phyloP scores from a whole-genome alignment of 257 asterid species.

The Cynanchum wilfordii region DNA sequence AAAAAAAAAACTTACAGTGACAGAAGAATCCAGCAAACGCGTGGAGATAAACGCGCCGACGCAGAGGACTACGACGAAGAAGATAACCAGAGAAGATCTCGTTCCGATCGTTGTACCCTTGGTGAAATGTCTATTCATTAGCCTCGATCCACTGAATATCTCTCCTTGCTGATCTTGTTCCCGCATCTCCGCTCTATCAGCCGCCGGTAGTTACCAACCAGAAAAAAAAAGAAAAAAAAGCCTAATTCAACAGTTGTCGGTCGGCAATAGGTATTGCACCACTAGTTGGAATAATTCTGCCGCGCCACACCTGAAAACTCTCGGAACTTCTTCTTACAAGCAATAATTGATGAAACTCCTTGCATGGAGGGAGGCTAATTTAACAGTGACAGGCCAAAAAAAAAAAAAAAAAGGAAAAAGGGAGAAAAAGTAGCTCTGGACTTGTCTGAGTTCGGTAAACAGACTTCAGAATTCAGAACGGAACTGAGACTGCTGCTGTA shows the following conservation, averaged over 20 bases:
- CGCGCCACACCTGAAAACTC: background rate
- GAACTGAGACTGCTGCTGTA: background rate
- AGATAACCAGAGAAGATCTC: conserved; percentile 42
- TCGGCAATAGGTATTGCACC: background rate
- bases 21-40: conserved; percentile 57
- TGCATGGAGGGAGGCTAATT: background rate
- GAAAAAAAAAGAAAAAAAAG: background rate
- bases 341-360: no score
- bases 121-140: conserved; percentile 18
- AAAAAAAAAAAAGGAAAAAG: no score
- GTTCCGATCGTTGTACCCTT: background rate
- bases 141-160: conserved; percentile 7
- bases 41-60: conserved; percentile 71
- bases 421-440: no score
- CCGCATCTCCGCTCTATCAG: conserved; percentile 11
- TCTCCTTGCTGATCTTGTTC: conserved; percentile 7
- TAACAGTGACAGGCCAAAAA: no score
- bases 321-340: background rate
- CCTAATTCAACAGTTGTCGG: background rate
- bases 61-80: conserved; percentile 39
- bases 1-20: conserved; percentile 37
- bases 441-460: background rate
- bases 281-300: background rate
- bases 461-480: background rate
- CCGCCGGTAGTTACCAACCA: background rate